Evolutionary conservation across 208 protist genomes (phyloP).

Genomic region (Kentomonas sorsogonicus): DNA sequence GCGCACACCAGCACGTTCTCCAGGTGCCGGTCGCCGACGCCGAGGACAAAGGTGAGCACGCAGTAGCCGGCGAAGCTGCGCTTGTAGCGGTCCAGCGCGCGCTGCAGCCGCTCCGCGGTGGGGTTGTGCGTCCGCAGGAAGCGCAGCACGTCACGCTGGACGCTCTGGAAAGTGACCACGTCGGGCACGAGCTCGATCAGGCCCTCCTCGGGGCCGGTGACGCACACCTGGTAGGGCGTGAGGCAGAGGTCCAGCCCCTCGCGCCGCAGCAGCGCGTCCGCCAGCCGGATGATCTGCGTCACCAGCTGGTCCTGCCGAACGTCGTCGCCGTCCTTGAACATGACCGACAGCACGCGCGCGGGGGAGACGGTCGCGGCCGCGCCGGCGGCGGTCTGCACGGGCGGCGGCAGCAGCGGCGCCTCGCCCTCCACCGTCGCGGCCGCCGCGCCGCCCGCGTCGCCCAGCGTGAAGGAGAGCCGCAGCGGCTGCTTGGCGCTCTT

Average conservation of each 20-base stretch:
- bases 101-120: conserved; percentile 39
- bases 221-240: conserved; percentile 91
- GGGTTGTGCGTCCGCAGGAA: conserved; percentile 76
- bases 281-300: conserved; percentile 88
- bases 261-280: conserved; percentile 89
- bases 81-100: conserved; percentile 92
- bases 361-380: conserved; percentile 4
- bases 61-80: conserved; percentile 96
- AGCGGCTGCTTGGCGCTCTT: conserved; percentile 82
- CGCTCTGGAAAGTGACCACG: conserved; percentile 72
- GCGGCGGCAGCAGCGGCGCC: background rate
- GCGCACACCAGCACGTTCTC: conserved; percentile 94
- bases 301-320: conserved; percentile 97
- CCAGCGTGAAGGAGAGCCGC: conserved; percentile 33
- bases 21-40: conserved; percentile 94
- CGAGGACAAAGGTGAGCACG: conserved; percentile 96
- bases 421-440: conserved; percentile 1
- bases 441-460: background rate
- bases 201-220: conserved; percentile 73
- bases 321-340: conserved; percentile 95
- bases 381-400: background rate
- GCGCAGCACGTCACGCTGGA: conserved; percentile 64
- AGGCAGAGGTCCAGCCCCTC: conserved; percentile 93
- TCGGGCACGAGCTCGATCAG: conserved; percentile 82
- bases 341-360: conserved; percentile 31